These are phyloP conservation scores for Collybiopsis luxurians DNA, from an alignment of 768 basidiomycete species.

Conservation along the genomic window DNA sequence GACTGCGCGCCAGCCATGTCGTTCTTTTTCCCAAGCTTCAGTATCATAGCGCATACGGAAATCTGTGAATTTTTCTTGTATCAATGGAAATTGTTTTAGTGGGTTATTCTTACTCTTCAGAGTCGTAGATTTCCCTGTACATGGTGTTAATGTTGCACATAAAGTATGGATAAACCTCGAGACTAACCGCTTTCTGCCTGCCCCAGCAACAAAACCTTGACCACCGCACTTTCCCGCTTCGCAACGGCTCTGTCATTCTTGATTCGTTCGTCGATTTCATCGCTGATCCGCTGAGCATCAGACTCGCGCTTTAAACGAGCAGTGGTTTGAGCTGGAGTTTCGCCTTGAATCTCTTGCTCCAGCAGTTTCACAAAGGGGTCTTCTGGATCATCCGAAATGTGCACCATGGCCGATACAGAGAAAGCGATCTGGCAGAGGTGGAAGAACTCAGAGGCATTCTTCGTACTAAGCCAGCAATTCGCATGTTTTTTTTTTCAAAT, in stretches of 20 bases:
- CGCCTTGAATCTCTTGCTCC: conserved; percentile 30
- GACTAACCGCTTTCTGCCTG: conserved; percentile 64
- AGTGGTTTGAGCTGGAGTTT: conserved; percentile 48
- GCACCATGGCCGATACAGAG: too few species aligned
- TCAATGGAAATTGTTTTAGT: conserved; percentile 1
- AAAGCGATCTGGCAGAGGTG: too few species aligned
- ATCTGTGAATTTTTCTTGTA: conserved; percentile 36
- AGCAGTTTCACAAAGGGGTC: conserved; percentile 42
- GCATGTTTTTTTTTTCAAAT: too few species aligned
- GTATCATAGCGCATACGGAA: conserved; percentile 69
- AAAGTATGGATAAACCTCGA: conserved; percentile 6
- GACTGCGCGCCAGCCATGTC: conserved; percentile 72
- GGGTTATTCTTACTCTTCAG: conserved; percentile 49
- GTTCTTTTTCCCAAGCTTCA: conserved; percentile 64
- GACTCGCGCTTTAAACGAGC: conserved; percentile 44
- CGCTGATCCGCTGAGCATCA: conserved; percentile 46
- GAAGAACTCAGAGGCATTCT: too few species aligned
- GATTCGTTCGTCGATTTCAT: conserved; percentile 61
- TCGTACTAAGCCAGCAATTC: too few species aligned
- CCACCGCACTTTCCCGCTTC: conserved; percentile 43
- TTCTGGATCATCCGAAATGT: background rate
- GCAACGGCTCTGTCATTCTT: conserved; percentile 41
- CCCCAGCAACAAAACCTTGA: conserved; percentile 62
- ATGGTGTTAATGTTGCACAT: background rate
- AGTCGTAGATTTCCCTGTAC: conserved; percentile 65